phyloP scores from a whole-genome alignment of 2,329 filamentous ascomycete genomes.

The Keithomyces neogunnii region DNA sequence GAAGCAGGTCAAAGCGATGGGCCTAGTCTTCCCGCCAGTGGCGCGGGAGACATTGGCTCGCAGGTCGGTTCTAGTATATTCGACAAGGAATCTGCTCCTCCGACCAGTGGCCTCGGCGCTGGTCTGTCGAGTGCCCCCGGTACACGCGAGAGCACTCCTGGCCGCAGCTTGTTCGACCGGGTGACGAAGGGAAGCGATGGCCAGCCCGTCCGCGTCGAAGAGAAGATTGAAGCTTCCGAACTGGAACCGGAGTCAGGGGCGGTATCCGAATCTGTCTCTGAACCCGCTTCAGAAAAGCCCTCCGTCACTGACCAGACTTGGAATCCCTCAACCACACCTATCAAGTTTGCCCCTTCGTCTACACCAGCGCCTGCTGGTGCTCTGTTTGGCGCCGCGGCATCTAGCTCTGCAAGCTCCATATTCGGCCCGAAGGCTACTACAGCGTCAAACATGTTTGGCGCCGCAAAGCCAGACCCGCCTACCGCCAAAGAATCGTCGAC shows the following conservation, averaged over 20 bases:
- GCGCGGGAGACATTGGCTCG: conserved; percentile 30
- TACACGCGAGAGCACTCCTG: conserved; percentile 35
- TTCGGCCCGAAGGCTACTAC: conserved; percentile 29
- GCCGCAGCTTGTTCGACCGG: conserved; percentile 47
- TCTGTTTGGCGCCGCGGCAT: conserved; percentile 22
- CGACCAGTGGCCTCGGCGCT: conserved; percentile 12
- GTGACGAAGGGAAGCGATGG: conserved; percentile 42
- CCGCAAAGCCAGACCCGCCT: conserved; percentile 22
- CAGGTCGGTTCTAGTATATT: conserved; percentile 19
- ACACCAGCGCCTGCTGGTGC: conserved; percentile 19
- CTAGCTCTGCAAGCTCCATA: conserved; percentile 21
- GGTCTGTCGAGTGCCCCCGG: conserved; percentile 28
- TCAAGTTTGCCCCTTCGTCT: conserved; percentile 41
- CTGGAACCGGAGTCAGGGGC: background rate
- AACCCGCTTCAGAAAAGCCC: conserved; percentile 14
- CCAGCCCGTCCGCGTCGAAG: conserved; percentile 35
- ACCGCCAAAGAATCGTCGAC: conserved; percentile 18
- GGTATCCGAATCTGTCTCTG: background rate
- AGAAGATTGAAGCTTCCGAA: conserved; percentile 13
- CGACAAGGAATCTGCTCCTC: conserved; percentile 21
- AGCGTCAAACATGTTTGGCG: conserved; percentile 27
- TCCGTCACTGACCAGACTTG: conserved; percentile 29
- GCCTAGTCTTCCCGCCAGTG: conserved; percentile 32
- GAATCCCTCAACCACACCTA: conserved; percentile 40
- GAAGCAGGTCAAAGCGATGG: conserved; percentile 35